These are phyloP conservation scores for Elongisporangium anandrum DNA, from an alignment of 352 stramenopile genomes.

Conservation along the genomic window DNA sequence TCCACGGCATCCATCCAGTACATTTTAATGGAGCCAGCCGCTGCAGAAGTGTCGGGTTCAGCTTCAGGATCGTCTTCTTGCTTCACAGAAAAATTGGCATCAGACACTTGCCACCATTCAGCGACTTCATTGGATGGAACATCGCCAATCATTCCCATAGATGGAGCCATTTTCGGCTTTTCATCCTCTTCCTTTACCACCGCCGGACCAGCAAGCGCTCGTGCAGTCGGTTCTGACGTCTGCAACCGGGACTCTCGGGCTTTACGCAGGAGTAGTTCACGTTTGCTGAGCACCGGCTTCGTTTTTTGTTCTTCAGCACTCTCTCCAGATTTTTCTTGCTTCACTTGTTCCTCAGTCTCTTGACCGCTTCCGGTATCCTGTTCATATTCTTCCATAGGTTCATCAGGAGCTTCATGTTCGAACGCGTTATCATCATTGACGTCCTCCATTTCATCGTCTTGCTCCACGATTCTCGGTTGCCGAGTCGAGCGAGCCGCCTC, in stretches of 20 bases:
- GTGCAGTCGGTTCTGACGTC: conserved; percentile 54
- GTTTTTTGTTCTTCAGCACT: conserved; percentile 10
- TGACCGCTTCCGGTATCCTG: background rate
- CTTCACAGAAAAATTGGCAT: conserved; percentile 15
- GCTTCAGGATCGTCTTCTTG: conserved; percentile 18
- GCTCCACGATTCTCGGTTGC: conserved; percentile 7
- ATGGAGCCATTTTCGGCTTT: background rate
- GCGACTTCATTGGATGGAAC: conserved; percentile 85
- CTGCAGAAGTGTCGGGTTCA: conserved; percentile 21
- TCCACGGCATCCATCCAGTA: conserved; percentile 98
- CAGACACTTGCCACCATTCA: conserved; percentile 77
- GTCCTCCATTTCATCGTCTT: conserved; percentile 21
- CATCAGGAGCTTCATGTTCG: conserved; percentile 19
- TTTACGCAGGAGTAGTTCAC: conserved; percentile 72
- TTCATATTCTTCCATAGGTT: conserved; percentile 19
- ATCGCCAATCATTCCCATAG: conserved; percentile 16
- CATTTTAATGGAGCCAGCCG: conserved; percentile 87
- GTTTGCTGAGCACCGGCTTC: conserved; percentile 49
- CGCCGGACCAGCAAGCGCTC: conserved; percentile 34
- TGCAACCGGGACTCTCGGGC: conserved; percentile 51
- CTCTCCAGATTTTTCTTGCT: conserved; percentile 18
- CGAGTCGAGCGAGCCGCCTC: conserved; percentile 1
- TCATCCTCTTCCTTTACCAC: conserved; percentile 18
- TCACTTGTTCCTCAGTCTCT: conserved; percentile 5
- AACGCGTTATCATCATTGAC: conserved; percentile 31